Evolutionary conservation across 192 early-diverging fungal species (phyloP), one percentile per base, ranked within the genome.

Genomic region (Paraglomus occultum): DNA sequence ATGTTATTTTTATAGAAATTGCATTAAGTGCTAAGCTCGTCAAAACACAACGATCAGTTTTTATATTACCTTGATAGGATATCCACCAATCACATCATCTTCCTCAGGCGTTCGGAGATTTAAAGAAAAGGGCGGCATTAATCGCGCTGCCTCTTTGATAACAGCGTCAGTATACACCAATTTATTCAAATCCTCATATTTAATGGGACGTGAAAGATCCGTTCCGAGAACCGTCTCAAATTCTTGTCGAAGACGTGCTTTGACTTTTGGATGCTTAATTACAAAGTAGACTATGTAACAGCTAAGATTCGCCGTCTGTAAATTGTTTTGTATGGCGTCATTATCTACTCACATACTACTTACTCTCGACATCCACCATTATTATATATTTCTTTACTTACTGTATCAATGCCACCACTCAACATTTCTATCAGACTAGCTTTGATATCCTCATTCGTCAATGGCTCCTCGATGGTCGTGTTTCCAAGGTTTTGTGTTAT

Each of bases 151-250:
- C 15, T 67, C 65, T n/a, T 42, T 53, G 22, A 67, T 67, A 9
- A 67, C 39, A 7, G 65, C 65, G 22, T 67, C 65, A 53, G 39
- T 44, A 53, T 53, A 67, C 11, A 48, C 45, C 38, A 67, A 43
- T 9, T 52, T 54, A 31, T 5, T 14, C 5, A 67, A 38, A n/a
- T 51, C 44, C 9, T 44, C 51, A n/a, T 67, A 18, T 3, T 50
- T 51, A n/a, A 67, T 67, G 8, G 11, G 9, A 10, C 10, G 9
- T 18, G 14, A 14, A 50, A 1, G 42, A 20, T 53, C 39, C n/a
- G 8, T 42, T 20, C 9, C 17, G 17, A 67, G 23, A 3, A 53
- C 38, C 45, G 14, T 51, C 51, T 53, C 39, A 20, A 67, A 44
- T 67, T 67, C 51, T n/a, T 17, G 42, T 18, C 15, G 51, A 14